Conservation (phyloP, 2,329 filamentous ascomycete species). For the Neonectria magnoliae region DNA sequence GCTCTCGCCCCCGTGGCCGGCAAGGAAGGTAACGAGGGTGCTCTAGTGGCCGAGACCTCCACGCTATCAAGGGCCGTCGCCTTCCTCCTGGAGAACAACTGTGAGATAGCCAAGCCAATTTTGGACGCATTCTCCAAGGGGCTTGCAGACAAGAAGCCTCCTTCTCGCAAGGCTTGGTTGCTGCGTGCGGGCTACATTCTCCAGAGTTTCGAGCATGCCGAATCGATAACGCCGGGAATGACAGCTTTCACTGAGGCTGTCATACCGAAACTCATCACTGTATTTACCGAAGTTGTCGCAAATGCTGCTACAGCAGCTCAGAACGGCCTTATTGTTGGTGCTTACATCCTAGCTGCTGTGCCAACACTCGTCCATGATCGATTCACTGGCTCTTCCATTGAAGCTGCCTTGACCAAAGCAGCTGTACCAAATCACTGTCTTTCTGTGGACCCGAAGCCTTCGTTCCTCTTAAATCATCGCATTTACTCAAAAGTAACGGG, state of each 20-base stretch:
- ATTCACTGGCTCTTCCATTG: constrained; percentile 62
- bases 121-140: constrained; percentile 82
- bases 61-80: constrained; percentile 74
- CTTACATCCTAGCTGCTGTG: constrained; percentile 77
- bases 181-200: constrained; percentile 78
- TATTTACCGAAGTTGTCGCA: constrained; percentile 79
- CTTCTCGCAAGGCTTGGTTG: constrained; percentile 83
- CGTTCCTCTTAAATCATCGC: constrained; percentile 84
- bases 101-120: constrained; percentile 71
- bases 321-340: constrained; percentile 81
- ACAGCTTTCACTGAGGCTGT: constrained; percentile 63
- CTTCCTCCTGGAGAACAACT: constrained; percentile 68
- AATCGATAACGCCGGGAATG: constrained; percentile 57
- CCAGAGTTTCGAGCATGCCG: constrained; percentile 60
- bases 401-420: constrained; percentile 63
- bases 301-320: constrained; percentile 85
- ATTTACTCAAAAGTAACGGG: constrained; percentile 82
- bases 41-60: constrained; percentile 78
- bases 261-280: constrained; percentile 68
- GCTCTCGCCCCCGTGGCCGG: constrained; percentile 74
- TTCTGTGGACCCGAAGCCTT: constrained; percentile 79
- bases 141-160: constrained; percentile 83
- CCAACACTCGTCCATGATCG: constrained; percentile 64
- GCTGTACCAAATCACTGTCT: constrained; percentile 73
- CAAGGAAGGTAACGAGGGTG: constrained; percentile 91